Conservation (phyloP, 2,329 filamentous ascomycete species). For the Tolypocladium tundrense region DNA sequence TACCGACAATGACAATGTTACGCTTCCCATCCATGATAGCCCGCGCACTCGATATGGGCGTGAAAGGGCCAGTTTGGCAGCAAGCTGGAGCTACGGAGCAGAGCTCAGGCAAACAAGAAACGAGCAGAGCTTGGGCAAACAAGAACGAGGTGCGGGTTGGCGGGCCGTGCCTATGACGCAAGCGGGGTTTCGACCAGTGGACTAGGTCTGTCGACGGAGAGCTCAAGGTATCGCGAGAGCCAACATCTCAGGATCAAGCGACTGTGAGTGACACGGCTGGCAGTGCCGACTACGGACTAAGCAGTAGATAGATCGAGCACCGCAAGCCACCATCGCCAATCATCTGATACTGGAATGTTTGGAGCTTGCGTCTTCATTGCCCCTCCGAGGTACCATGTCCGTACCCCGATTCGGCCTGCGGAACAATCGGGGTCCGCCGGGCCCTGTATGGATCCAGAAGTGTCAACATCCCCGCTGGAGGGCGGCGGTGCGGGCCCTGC, state of each 20-base stretch:
- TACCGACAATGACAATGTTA: conserved; percentile 42
- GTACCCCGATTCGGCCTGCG: background rate
- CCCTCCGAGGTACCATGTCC: background rate
- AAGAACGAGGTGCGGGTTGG: background rate
- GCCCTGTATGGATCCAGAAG: background rate
- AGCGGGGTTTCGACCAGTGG: conserved; percentile 1
- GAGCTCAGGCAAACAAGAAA: background rate
- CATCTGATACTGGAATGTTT: background rate
- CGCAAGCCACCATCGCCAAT: background rate
- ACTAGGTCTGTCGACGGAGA: background rate
- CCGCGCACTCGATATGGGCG: background rate
- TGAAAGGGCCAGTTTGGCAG: background rate
- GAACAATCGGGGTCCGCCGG: background rate
- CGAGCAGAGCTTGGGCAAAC: background rate
- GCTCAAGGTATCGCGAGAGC: background rate
- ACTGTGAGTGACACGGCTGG: too few species aligned
- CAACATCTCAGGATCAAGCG: background rate
- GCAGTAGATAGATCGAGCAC: too few species aligned
- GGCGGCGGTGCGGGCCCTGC: too few species aligned
- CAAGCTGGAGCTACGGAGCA: too few species aligned
- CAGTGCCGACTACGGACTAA: too few species aligned
- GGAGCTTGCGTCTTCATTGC: background rate
- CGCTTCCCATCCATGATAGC: conserved; percentile 23
- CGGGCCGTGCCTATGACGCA: conserved; percentile 5
- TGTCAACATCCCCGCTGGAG: too few species aligned